Percentiles rank a stretch among this genome's conserved stretches.
Conservation (phyloP, 768 basidiomycete genomes). For the Mycena crocata region DNA sequence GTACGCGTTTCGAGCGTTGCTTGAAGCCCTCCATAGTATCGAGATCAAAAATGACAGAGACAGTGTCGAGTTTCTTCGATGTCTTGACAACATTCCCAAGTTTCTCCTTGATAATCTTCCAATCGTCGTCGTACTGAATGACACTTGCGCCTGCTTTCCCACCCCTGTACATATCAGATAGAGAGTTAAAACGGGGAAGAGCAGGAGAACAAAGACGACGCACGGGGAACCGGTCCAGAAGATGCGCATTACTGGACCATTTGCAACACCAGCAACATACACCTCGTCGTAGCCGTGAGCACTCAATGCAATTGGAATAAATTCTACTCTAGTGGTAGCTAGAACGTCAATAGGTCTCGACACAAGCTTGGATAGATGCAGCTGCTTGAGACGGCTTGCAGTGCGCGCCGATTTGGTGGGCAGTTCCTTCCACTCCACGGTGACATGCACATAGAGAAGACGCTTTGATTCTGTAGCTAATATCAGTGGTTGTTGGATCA, state of each 20-base stretch:
- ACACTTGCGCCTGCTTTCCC: constrained; percentile 1
- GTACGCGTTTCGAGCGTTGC: constrained; percentile 2
- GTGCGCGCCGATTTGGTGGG: neutral
- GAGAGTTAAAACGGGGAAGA: neutral
- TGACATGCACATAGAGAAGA: neutral
- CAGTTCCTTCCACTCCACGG: constrained; percentile 10
- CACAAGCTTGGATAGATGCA: constrained; percentile 13
- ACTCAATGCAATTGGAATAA: constrained; percentile 6
- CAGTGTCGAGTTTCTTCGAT: constrained; percentile 2
- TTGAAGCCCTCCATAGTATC: constrained; percentile 14
- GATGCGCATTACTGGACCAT: neutral
- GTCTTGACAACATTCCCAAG: neutral
- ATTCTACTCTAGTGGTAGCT: neutral
- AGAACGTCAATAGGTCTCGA: neutral
- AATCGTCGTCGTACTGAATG: neutral
- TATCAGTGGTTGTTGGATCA: neutral
- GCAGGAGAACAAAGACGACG: neutral
- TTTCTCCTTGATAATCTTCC: constrained; percentile 1
- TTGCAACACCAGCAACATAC: constrained; percentile 1
- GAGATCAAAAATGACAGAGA: constrained; percentile 9
- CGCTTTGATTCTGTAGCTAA: neutral
- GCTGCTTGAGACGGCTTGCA: neutral
- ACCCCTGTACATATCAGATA: neutral
- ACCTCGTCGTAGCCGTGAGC: neutral
- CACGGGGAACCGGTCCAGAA: constrained; percentile 8